Conservation (phyloP, 495 filamentous ascomycete species). For the Podospora anserina region DNA sequence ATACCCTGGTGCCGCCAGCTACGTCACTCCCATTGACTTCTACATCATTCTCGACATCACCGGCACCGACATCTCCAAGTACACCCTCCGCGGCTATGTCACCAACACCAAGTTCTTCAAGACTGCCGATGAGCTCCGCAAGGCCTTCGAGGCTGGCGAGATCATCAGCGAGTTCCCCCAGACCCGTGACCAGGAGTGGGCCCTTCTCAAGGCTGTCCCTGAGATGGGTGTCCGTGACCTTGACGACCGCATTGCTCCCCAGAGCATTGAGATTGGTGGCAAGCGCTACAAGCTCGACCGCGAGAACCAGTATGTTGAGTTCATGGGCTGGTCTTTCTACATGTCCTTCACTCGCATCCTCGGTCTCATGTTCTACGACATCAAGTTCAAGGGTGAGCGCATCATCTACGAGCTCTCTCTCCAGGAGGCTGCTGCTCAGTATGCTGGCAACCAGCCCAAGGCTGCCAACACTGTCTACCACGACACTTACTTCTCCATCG, state of each 20-base stretch:
- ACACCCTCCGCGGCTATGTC: conserved; percentile 37
- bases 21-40: conserved; percentile 38
- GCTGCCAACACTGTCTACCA: conserved; percentile 43
- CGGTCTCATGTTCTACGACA: conserved; percentile 49
- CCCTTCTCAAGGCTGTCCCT: conserved; percentile 33
- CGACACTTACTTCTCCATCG: conserved; percentile 48
- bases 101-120: conserved; percentile 36
- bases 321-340: conserved; percentile 57
- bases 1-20: conserved; percentile 34
- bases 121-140: conserved; percentile 33
- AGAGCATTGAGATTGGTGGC: conserved; percentile 36
- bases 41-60: conserved; percentile 37
- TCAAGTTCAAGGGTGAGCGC: conserved; percentile 53
- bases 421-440: conserved; percentile 54
- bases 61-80: conserved; percentile 38
- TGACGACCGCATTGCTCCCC: conserved; percentile 41
- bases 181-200: conserved; percentile 32
- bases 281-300: conserved; percentile 45
- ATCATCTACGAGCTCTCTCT: conserved; percentile 56
- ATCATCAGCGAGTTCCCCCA: conserved; percentile 32
- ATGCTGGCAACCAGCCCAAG: conserved; percentile 51
- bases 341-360: conserved; percentile 44
- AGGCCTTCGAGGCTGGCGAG: conserved; percentile 39
- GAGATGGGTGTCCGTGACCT: conserved; percentile 39
- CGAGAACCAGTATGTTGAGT: conserved; percentile 50